A percentile compares a stretch with the other conserved stretches of the same genome.
Conservation (phyloP, 108 stramenopile species). For the Ochromonas danica region DNA sequence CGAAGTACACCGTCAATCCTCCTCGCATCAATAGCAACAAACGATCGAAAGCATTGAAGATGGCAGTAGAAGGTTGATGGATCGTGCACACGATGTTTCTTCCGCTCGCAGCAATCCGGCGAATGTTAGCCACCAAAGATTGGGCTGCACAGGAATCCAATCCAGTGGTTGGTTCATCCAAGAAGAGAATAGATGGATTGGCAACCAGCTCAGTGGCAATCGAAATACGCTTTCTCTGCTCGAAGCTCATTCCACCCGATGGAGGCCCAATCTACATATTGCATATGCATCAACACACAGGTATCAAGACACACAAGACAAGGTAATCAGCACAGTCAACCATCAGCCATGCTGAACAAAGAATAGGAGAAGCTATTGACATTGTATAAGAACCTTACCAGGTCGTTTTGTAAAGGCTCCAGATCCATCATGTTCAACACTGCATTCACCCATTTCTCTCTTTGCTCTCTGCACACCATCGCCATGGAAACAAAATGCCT, state of each 20-base stretch:
- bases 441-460: slow-evolving; percentile 52
- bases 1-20: slow-evolving; percentile 75
- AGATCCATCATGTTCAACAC: slow-evolving; percentile 78
- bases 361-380: too few relatives aligned
- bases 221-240: slow-evolving; percentile 56
- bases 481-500: too few relatives aligned
- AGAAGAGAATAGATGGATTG: slow-evolving; percentile 45
- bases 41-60: too few relatives aligned
- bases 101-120: too few relatives aligned
- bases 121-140: too few relatives aligned
- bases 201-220: slow-evolving; percentile 6
- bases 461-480: slow-evolving; percentile 61
- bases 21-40: too few relatives aligned
- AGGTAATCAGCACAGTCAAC: too few relatives aligned
- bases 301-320: too few relatives aligned
- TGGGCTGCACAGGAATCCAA: slow-evolving; percentile 71
- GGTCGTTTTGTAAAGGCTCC: slow-evolving; percentile 60
- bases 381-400: too few relatives aligned
- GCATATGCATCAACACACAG: too few relatives aligned
- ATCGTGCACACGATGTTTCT: too few relatives aligned
- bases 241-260: slow-evolving; percentile 62
- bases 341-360: too few relatives aligned
- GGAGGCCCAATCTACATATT: slow-evolving; percentile 53
- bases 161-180: slow-evolving; percentile 67
- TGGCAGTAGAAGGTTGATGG: slow-evolving; percentile 69